phyloP scores from a whole-genome alignment of 306 rosid genomes.

The Sindora glabra region DNA sequence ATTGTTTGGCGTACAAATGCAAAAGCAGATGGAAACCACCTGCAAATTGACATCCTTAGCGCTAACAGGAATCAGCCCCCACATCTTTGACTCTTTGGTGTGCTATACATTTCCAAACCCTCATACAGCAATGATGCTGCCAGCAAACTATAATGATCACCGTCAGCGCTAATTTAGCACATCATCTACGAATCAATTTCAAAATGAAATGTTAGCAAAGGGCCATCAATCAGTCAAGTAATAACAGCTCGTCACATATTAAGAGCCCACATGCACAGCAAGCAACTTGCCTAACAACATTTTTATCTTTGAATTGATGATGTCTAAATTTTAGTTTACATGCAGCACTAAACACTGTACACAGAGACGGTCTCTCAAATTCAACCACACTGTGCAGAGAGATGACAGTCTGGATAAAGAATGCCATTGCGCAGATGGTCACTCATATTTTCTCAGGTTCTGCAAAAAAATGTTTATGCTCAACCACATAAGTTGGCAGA shows the following conservation, averaged over 20 bases:
- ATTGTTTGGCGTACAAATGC: not conserved
- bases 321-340: not conserved
- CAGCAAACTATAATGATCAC: slow-evolving; percentile 8
- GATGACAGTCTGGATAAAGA: not conserved
- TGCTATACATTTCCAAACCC: slow-evolving; percentile 8
- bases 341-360: not conserved
- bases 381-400: not conserved
- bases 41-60: not conserved
- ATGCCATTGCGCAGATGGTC: not conserved
- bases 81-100: not conserved
- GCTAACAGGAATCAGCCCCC: not conserved
- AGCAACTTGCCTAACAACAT: not conserved
- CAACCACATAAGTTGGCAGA: too few relatives aligned
- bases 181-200: not conserved
- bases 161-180: slow-evolving; percentile 7
- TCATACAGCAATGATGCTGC: slow-evolving; percentile 14
- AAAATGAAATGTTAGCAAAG: not conserved
- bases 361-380: not conserved
- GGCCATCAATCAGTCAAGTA: slow-evolving; percentile 2
- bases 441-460: not conserved
- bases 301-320: not conserved
- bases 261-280: not conserved
- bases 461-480: too few relatives aligned
- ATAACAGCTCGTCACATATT: not conserved
- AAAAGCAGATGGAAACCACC: not conserved